Evolutionary conservation across 2,329 filamentous ascomycete genomes (phyloP), one percentile per base, ranked within the genome.

Genomic region (Pseudofabraea citricarpa): DNA sequence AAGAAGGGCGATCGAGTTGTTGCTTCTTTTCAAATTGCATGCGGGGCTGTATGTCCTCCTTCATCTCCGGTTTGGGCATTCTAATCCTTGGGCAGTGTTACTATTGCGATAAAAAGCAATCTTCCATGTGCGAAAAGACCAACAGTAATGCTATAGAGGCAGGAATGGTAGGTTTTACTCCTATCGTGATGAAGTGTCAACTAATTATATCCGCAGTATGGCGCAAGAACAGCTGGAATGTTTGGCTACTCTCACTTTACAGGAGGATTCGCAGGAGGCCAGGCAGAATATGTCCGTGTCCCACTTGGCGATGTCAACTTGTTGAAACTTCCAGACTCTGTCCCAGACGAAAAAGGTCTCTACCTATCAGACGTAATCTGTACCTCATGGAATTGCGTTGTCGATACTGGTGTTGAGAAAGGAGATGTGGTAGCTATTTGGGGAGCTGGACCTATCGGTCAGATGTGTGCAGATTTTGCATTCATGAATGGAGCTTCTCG

Each of bases 211-310:
- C 5, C 6, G 4, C 36, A 51, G 50, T 94, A 93, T 58, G 89
- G 89, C 10, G 80, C 81, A 2, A 74, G 81, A 40, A 90, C 87
- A 4, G 75, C 86, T 1, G 89, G 81, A 15, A 81, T 87, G 51
- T 85, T 87, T 56, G 83, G 83, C 2, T 87, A 86, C 57, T 81
- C 79, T 3, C 83, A 89, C 58, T 87, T 95, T 59, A 90, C 86
- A 0, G 89, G 88, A 6, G 90, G 90, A 0, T 95, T 91, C 59
- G 87, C 88, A 1, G 88, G 90, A 38, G 89, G 89, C 0, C 90
- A 95, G 64, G 85, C 88, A 4, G 90, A 95, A 66, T 95, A 89
- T 56, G 83, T 90, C 0, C 78, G 89, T 6, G 87, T 94, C 6
- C 88, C 90, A 0, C 77, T 82, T 22, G 89, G 81, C 21, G 85